phyloP scores from a whole-genome alignment of 768 basidiomycete species.

The Naganishia kalamii region DNA sequence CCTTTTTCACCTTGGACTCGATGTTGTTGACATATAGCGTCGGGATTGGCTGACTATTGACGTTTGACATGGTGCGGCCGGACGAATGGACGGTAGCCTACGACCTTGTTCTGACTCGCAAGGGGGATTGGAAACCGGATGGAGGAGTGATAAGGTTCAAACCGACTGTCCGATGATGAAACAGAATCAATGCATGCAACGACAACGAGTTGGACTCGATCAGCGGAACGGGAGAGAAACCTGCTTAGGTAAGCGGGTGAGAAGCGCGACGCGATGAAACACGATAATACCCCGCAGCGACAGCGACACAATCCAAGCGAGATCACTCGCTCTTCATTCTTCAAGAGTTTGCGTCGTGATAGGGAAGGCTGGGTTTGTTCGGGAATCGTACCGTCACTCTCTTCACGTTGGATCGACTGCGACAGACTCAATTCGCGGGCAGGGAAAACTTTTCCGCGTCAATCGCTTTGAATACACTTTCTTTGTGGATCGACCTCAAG shows the following conservation, averaged over 20 bases:
- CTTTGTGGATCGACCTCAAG: neutral
- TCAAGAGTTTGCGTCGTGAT: neutral
- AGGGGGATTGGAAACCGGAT: neutral
- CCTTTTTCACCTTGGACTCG: constrained; percentile 86
- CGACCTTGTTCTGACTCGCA: neutral
- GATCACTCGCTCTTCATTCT: neutral
- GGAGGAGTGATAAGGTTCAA: no score
- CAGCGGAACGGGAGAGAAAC: neutral
- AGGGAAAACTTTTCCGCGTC: neutral
- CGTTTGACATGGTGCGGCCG: constrained; percentile 38
- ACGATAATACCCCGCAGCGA: neutral
- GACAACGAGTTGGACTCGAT: no score
- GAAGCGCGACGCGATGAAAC: neutral
- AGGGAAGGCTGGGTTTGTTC: no score
- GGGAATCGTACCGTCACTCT: no score
- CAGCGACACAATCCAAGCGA: neutral
- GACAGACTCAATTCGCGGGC: no score
- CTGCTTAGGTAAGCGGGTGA: neutral
- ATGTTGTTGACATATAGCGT: constrained; percentile 90
- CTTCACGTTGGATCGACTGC: no score
- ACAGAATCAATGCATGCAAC: no score
- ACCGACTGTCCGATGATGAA: no score
- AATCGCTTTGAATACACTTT: neutral
- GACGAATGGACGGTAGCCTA: neutral
- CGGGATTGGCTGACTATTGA: constrained; percentile 64